Percentiles rank a stretch among this genome's conserved stretches.
Conservation (phyloP, 495 filamentous ascomycete genomes). For the Podospora pseudopauciseta region DNA sequence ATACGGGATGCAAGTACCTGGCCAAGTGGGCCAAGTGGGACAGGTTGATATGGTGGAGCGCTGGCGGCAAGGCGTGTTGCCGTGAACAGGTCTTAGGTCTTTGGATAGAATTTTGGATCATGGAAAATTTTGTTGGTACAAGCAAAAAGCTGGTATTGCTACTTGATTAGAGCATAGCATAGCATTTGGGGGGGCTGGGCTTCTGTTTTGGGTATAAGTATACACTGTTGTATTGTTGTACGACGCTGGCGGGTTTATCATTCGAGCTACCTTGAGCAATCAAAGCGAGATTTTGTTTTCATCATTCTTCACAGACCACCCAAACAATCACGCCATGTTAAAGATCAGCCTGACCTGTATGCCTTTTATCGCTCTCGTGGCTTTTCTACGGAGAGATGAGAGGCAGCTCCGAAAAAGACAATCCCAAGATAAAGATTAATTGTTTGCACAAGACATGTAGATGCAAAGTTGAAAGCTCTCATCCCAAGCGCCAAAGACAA, state of each 20-base stretch:
- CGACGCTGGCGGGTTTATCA: not conserved
- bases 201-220: not conserved
- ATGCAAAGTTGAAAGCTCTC: no score
- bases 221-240: not conserved
- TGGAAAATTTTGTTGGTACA: not conserved
- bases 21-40: conserved; percentile 56
- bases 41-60: conserved; percentile 69
- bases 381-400: no score
- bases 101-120: not conserved
- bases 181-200: not conserved
- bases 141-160: not conserved
- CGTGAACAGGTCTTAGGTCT: conserved; percentile 25
- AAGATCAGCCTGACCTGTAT: no score
- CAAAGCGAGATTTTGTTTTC: not conserved
- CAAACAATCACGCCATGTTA: no score
- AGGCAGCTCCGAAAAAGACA: not conserved
- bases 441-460: not conserved
- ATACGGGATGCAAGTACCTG: conserved; percentile 49
- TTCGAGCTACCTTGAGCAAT: not conserved
- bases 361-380: no score
- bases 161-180: not conserved
- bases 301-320: no score
- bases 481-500: not conserved
- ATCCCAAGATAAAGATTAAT: not conserved
- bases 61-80: conserved; percentile 81